Evolutionary conservation across 192 early-diverging fungal genomes (phyloP).

Genomic region (Jimgerdemannia flammicorona): DNA sequence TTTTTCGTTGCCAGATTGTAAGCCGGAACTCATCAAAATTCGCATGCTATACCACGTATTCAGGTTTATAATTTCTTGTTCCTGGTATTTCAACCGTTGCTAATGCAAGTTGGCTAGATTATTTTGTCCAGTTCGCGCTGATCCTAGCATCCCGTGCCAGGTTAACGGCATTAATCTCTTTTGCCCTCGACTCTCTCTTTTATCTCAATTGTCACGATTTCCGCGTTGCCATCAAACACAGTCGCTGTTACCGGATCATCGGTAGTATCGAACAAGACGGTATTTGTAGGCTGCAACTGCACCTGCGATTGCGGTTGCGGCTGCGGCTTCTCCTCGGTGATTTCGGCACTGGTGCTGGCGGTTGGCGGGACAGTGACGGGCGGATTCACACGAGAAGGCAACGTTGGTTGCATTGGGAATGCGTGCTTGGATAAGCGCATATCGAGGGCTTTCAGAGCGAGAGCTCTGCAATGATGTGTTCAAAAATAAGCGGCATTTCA

Average conservation of each 20-base stretch:
- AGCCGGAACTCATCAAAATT: too few relatives aligned
- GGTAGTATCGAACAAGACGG: slow-evolving; percentile 9
- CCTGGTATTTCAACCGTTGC: too few relatives aligned
- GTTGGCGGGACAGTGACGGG: neutral
- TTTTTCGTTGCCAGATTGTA: too few relatives aligned
- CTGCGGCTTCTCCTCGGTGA: neutral
- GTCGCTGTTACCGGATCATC: neutral
- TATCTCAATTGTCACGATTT: neutral
- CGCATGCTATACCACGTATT: too few relatives aligned
- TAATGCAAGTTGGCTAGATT: too few relatives aligned
- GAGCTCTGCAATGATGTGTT: slow-evolving; percentile 37
- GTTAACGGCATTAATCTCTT: neutral
- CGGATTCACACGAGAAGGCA: neutral
- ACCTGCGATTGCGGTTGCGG: neutral
- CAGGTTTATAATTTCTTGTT: too few relatives aligned
- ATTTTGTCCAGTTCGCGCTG: too few relatives aligned
- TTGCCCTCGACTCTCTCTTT: neutral
- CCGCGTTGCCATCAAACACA: slow-evolving; percentile 1
- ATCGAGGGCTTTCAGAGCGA: slow-evolving; percentile 65
- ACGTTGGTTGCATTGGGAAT: neutral
- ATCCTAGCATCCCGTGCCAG: too few relatives aligned
- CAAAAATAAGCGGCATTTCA: neutral
- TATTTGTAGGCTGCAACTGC: neutral
- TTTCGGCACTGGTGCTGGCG: neutral
- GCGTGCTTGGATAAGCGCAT: slow-evolving; percentile 42